phyloP scores from a whole-genome alignment of 495 filamentous ascomycete genomes.

The Zalerion maritima region DNA sequence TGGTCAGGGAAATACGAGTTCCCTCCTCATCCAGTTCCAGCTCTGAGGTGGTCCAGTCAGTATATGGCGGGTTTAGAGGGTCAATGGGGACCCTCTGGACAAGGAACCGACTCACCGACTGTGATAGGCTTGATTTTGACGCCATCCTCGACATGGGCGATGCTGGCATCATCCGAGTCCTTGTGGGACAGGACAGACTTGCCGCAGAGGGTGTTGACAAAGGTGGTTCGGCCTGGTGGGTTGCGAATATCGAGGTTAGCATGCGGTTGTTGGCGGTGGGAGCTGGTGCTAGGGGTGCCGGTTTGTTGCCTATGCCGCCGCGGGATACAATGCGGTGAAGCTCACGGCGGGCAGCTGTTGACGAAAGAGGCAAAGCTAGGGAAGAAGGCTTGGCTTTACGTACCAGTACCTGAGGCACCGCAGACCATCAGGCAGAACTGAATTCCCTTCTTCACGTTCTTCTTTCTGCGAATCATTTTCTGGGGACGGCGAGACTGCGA shows the following conservation, averaged over 20 bases:
- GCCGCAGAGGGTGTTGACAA: constrained; percentile 97
- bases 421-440: constrained; percentile 99
- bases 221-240: constrained; percentile 83
- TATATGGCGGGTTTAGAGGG: background rate
- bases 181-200: constrained; percentile 79
- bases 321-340: background rate
- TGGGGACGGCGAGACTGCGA: constrained; percentile 27
- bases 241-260: constrained; percentile 13
- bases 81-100: background rate
- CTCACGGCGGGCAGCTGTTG: background rate
- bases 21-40: constrained; percentile 96
- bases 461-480: constrained; percentile 98
- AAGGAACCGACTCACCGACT: constrained; percentile 53
- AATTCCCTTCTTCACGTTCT: constrained; percentile 99
- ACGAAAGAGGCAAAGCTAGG: constrained; percentile 5
- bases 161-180: constrained; percentile 75
- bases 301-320: background rate
- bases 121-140: constrained; percentile 97
- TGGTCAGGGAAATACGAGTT: constrained; percentile 92
- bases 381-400: constrained; percentile 20
- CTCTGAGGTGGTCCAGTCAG: constrained; percentile 39
- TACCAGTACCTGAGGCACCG: constrained; percentile 95
- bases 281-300: constrained; percentile 1
- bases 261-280: constrained; percentile 2
- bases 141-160: constrained; percentile 87